Conservation (phyloP, 2,329 filamentous ascomycete species). For the Emergomyces africanus region DNA sequence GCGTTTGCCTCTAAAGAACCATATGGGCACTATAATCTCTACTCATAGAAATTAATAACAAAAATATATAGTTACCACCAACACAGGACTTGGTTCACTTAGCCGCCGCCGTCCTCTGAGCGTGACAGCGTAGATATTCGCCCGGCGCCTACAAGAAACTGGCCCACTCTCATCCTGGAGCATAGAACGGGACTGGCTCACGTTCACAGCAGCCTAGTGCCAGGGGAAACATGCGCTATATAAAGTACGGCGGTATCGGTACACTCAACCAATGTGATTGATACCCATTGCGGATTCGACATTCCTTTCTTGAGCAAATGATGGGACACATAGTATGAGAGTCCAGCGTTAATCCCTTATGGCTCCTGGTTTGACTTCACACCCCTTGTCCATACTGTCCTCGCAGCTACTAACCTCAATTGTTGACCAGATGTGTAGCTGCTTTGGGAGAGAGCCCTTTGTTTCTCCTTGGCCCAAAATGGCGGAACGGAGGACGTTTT, state of each 20-base stretch:
- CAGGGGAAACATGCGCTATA: background rate
- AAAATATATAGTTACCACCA: background rate
- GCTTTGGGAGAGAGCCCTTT: background rate
- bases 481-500: background rate
- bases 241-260: background rate
- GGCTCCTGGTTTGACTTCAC: constrained; percentile 3
- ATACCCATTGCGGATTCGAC: background rate
- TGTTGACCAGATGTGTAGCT: background rate
- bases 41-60: background rate
- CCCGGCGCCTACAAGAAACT: background rate
- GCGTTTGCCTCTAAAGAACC: background rate
- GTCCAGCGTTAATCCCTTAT: constrained; percentile 6
- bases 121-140: background rate
- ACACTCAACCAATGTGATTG: background rate
- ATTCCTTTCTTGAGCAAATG: constrained; percentile 1
- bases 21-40: background rate
- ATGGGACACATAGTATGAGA: constrained; percentile 6
- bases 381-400: background rate
- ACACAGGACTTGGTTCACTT: background rate
- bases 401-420: constrained; percentile 1
- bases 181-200: background rate
- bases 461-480: background rate
- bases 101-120: background rate
- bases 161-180: background rate
- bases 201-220: background rate